Conservation (phyloP, 495 filamentous ascomycete species). For the Talaromyces proteolyticus region DNA sequence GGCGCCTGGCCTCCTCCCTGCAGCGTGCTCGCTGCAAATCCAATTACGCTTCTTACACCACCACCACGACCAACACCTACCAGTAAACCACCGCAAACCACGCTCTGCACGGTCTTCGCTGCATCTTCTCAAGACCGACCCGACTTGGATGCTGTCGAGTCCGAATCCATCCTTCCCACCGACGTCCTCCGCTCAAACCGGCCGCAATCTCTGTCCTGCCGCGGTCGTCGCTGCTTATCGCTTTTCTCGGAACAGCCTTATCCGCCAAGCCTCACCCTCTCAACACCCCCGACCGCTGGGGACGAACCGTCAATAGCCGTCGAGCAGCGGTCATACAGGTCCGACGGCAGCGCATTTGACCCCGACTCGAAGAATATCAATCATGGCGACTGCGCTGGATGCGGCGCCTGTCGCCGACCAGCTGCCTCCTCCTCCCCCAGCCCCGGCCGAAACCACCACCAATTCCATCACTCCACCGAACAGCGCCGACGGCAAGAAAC, state of each 20-base stretch:
- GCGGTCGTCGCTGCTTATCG: neutral
- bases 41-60: neutral
- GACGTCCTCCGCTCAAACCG: too few relatives aligned
- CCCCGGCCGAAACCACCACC: slow-evolving; percentile 19
- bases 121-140: too few relatives aligned
- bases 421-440: slow-evolving; percentile 19
- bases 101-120: too few relatives aligned
- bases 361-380: slow-evolving; percentile 8
- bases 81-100: too few relatives aligned
- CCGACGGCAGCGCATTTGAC: slow-evolving; percentile 33
- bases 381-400: slow-evolving; percentile 32
- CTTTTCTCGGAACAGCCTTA: neutral
- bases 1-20: neutral
- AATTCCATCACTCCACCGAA: slow-evolving; percentile 40
- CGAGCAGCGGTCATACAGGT: slow-evolving; percentile 43
- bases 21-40: neutral
- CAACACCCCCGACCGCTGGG: slow-evolving; percentile 41
- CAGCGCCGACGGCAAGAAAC: slow-evolving; percentile 39
- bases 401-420: slow-evolving; percentile 10
- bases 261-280: slow-evolving; percentile 5
- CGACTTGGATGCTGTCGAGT: neutral
- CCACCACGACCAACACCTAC: neutral
- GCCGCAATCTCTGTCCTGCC: too few relatives aligned
- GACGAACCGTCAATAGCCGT: slow-evolving; percentile 29
- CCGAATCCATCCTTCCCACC: too few relatives aligned